A percentile compares a stretch with the other conserved stretches of the same genome.
Evolutionary conservation across 108 stramenopile genomes (phyloP).

Genomic region (Nitzschia sp.): DNA sequence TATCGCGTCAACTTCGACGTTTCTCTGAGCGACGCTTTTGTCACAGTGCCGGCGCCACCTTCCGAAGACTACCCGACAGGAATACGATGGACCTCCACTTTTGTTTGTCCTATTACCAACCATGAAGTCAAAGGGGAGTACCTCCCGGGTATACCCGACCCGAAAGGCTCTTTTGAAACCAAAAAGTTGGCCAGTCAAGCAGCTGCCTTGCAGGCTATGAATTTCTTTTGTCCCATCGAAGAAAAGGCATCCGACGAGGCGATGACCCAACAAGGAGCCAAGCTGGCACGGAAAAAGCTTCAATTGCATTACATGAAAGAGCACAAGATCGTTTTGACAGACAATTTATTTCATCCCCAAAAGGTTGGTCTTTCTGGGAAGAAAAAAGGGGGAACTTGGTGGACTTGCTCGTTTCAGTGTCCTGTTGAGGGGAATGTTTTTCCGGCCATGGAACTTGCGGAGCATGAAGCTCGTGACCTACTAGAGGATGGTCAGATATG

Average conservation of each 20-base stretch:
- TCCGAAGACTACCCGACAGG: too few species aligned
- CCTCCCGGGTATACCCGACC: background rate
- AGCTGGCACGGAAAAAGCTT: slow-evolving; percentile 5
- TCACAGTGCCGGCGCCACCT: background rate
- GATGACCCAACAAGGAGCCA: background rate
- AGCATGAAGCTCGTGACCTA: background rate
- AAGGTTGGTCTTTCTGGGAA: background rate
- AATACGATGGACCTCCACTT: slow-evolving; percentile 18
- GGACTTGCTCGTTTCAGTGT: slow-evolving; percentile 35
- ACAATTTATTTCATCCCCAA: background rate
- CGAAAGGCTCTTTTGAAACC: background rate
- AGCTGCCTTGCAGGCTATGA: slow-evolving; percentile 10
- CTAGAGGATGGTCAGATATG: slow-evolving; percentile 6
- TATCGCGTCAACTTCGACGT: slow-evolving; percentile 22
- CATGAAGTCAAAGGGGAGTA: slow-evolving; percentile 1
- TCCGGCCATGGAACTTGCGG: slow-evolving; percentile 12
- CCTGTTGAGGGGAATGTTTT: slow-evolving; percentile 21
- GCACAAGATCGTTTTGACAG: slow-evolving; percentile 9
- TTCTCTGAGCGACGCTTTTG: slow-evolving; percentile 10
- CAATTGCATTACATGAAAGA: slow-evolving; percentile 20
- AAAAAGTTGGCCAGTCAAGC: slow-evolving; percentile 17
- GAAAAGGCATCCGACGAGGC: background rate
- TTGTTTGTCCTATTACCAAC: slow-evolving; percentile 25
- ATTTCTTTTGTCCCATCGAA: background rate
- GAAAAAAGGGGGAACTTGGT: slow-evolving; percentile 31